A percentile compares a stretch with the other conserved stretches of the same genome.
Evolutionary conservation across 768 basidiomycete species (phyloP).

Genomic region (Phylloporus rhodoxanthus): DNA sequence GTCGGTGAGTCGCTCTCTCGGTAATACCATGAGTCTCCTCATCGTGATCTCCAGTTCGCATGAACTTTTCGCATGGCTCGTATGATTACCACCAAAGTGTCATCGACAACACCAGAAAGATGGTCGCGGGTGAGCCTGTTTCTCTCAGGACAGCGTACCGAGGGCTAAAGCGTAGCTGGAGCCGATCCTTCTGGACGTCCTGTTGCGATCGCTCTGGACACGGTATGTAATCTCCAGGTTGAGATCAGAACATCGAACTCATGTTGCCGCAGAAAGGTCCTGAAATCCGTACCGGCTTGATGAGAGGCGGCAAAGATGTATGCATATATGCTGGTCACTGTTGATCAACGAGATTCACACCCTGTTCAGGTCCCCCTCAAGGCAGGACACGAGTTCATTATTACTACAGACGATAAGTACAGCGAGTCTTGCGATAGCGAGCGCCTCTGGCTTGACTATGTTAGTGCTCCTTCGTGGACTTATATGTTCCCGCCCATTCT

Average conservation of each 20-base stretch:
- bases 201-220: conserved; percentile 96
- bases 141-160: neutral
- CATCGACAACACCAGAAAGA: conserved; percentile 92
- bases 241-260: conserved; percentile 1
- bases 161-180: conserved; percentile 7
- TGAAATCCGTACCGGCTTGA: conserved; percentile 96
- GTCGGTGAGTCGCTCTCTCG: conserved; percentile 60
- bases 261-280: conserved; percentile 78
- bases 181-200: conserved; percentile 71
- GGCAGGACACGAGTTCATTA: conserved; percentile 90
- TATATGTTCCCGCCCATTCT: neutral
- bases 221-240: conserved; percentile 46
- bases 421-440: conserved; percentile 76
- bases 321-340: conserved; percentile 29
- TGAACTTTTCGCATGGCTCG: conserved; percentile 99
- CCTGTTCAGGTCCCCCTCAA: conserved; percentile 61
- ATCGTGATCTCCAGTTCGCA: conserved; percentile 64
- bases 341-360: conserved; percentile 3
- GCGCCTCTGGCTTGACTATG: conserved; percentile 90
- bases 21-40: neutral
- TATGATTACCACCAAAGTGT: conserved; percentile 99
- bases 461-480: conserved; percentile 36
- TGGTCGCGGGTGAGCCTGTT: conserved; percentile 58
- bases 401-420: conserved; percentile 81
- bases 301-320: conserved; percentile 82